A percentile compares a stretch with the other conserved stretches of the same genome.
Evolutionary conservation across 2,329 filamentous ascomycete species (phyloP).

Genomic region (Phyllosticta citrichinensis): DNA sequence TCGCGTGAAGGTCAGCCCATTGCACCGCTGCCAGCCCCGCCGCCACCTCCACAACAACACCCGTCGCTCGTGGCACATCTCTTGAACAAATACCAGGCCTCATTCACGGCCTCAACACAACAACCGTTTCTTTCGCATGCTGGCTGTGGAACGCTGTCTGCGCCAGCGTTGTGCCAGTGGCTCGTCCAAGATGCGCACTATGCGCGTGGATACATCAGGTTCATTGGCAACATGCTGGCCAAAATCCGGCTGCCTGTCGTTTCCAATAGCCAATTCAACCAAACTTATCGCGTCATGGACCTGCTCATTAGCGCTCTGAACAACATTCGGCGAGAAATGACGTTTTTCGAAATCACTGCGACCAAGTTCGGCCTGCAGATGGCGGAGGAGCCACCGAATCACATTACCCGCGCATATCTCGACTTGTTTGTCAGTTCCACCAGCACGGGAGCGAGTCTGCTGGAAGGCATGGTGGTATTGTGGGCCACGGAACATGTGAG

Average conservation of each 20-base stretch:
- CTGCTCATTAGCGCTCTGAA: constrained; percentile 55
- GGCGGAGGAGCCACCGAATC: constrained; percentile 31
- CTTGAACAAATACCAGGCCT: constrained; percentile 36
- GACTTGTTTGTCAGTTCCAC: constrained; percentile 50
- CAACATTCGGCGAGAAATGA: constrained; percentile 57
- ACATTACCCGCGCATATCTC: constrained; percentile 45
- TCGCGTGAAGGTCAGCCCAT: constrained; percentile 27
- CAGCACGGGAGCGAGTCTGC: constrained; percentile 40
- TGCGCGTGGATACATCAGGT: constrained; percentile 59
- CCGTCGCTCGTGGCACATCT: constrained; percentile 50
- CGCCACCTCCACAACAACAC: constrained; percentile 17
- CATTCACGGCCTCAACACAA: constrained; percentile 50
- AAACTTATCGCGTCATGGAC: constrained; percentile 49
- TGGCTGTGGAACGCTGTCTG: constrained; percentile 51
- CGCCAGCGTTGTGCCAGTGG: constrained; percentile 51
- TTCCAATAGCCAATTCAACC: constrained; percentile 32
- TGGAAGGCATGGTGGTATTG: constrained; percentile 63
- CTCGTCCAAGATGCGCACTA: constrained; percentile 64
- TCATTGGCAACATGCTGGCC: constrained; percentile 53
- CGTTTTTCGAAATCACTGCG: constrained; percentile 57
- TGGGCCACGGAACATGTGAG: constrained; percentile 62
- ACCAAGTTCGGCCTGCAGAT: constrained; percentile 49
- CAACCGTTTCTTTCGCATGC: constrained; percentile 57
- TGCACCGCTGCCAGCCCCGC: constrained; percentile 19
- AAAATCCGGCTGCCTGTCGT: constrained; percentile 48